A percentile compares a stretch with the other conserved stretches of the same genome.
Conservation (phyloP, 148 eudicot species). For the Fagopyrum esculentum region DNA sequence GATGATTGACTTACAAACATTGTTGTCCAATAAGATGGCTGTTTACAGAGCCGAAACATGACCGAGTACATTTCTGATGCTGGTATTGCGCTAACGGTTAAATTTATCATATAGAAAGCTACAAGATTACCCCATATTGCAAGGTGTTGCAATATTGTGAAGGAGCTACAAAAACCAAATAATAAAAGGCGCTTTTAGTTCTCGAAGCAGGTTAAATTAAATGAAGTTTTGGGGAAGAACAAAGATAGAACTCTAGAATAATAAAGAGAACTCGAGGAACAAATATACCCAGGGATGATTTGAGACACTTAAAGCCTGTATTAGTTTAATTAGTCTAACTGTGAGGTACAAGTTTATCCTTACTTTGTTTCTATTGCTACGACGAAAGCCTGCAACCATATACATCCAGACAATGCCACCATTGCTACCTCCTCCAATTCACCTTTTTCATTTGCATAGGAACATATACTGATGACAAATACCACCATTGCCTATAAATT, state of each 20-base stretch:
- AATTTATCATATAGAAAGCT: conserved; percentile 74
- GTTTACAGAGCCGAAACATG: conserved; percentile 81
- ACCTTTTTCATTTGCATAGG: conserved; percentile 72
- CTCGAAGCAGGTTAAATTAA: no score
- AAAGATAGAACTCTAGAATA: not conserved
- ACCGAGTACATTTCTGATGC: conserved; percentile 83
- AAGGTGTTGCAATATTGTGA: conserved; percentile 77
- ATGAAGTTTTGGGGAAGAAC: no score
- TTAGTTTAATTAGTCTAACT: no score
- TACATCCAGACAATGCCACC: conserved; percentile 98
- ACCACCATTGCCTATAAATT: conserved; percentile 75
- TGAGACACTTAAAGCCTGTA: no score
- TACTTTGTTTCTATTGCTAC: conserved; percentile 89
- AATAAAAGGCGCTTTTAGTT: not conserved
- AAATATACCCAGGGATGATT: no score
- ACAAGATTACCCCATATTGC: conserved; percentile 95
- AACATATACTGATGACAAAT: conserved; percentile 61
- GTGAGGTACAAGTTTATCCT: conserved; percentile 15
- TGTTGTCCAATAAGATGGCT: conserved; percentile 84
- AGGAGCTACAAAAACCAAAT: conserved; percentile 46
- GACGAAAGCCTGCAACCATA: conserved; percentile 97
- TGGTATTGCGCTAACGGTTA: conserved; percentile 70
- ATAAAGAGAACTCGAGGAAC: not conserved
- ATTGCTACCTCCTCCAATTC: conserved; percentile 86
- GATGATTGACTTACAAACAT: conserved; percentile 59